Evolutionary conservation across 2,329 filamentous ascomycete genomes (phyloP).

Genomic region (Colletotrichum navitas): DNA sequence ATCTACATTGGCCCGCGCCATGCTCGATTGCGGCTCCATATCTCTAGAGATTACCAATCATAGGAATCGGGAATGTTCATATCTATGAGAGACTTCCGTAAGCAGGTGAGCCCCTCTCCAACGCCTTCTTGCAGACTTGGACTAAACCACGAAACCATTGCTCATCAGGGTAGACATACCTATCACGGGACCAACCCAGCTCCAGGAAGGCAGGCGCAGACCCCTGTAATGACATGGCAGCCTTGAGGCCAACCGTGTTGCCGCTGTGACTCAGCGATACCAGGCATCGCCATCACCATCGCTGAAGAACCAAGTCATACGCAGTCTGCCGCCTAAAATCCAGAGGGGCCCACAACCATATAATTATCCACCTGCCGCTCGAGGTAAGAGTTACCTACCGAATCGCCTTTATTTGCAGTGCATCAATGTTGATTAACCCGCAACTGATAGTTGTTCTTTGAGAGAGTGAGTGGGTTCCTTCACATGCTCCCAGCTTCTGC

Average conservation of each 20-base stretch:
- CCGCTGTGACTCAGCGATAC: slow-evolving; percentile 30
- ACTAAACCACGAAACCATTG: not conserved
- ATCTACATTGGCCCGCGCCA: slow-evolving; percentile 11
- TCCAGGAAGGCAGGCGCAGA: not conserved
- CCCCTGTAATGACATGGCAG: slow-evolving; percentile 8
- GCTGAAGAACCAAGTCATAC: slow-evolving; percentile 12
- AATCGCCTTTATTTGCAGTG: not conserved
- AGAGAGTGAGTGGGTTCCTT: slow-evolving; percentile 31
- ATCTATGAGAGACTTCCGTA: not conserved
- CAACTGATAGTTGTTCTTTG: not conserved
- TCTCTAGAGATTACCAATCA: slow-evolving; percentile 2
- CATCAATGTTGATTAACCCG: not conserved
- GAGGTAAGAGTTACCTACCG: slow-evolving; percentile 1
- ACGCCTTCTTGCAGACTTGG: not conserved
- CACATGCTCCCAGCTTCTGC: slow-evolving; percentile 23
- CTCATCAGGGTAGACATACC: not conserved
- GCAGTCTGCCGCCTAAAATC: slow-evolving; percentile 28
- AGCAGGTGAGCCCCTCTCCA: slow-evolving; percentile 15
- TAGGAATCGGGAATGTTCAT: not conserved
- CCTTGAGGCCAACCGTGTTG: slow-evolving; percentile 21
- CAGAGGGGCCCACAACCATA: slow-evolving; percentile 12
- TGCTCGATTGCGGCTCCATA: slow-evolving; percentile 11
- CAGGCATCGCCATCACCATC: not conserved
- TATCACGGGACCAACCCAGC: slow-evolving; percentile 7
- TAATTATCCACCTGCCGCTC: slow-evolving; percentile 7